Evolutionary conservation across 768 basidiomycete species (phyloP).

Genomic region (Leucosporidium yakuticum): DNA sequence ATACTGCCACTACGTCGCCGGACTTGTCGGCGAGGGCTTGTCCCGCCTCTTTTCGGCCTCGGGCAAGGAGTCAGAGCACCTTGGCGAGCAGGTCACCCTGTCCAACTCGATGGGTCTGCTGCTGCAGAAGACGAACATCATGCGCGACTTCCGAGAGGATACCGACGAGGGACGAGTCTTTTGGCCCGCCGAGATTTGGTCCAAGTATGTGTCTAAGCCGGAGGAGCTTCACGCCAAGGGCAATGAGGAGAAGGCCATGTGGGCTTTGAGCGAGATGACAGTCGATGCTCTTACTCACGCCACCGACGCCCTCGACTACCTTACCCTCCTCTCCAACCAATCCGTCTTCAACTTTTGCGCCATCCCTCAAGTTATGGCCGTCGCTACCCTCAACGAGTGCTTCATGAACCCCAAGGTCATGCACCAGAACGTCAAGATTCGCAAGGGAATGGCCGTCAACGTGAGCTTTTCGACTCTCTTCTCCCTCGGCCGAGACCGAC

Average conservation of each 20-base stretch:
- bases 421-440: constrained; percentile 84
- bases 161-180: constrained; percentile 74
- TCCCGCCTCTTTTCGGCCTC: constrained; percentile 33
- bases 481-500: background rate
- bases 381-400: constrained; percentile 83
- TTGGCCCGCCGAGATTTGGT: constrained; percentile 95
- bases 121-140: constrained; percentile 97
- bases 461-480: constrained; percentile 49
- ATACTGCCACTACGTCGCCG: constrained; percentile 98
- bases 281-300: constrained; percentile 79
- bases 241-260: constrained; percentile 61
- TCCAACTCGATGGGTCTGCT: constrained; percentile 92
- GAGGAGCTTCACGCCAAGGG: constrained; percentile 54
- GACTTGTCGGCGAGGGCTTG: constrained; percentile 65
- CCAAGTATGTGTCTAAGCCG: constrained; percentile 38
- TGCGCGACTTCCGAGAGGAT: constrained; percentile 91
- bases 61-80: constrained; percentile 41
- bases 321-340: constrained; percentile 78
- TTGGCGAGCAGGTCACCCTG: constrained; percentile 75
- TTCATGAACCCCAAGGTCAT: constrained; percentile 90
- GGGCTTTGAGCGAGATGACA: constrained; percentile 81
- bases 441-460: constrained; percentile 78
- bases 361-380: constrained; percentile 89
- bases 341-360: constrained; percentile 93
- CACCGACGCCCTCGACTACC: constrained; percentile 80